Evolutionary conservation across 2,329 filamentous ascomycete genomes (phyloP).

Genomic region (Diaporthe destruens): DNA sequence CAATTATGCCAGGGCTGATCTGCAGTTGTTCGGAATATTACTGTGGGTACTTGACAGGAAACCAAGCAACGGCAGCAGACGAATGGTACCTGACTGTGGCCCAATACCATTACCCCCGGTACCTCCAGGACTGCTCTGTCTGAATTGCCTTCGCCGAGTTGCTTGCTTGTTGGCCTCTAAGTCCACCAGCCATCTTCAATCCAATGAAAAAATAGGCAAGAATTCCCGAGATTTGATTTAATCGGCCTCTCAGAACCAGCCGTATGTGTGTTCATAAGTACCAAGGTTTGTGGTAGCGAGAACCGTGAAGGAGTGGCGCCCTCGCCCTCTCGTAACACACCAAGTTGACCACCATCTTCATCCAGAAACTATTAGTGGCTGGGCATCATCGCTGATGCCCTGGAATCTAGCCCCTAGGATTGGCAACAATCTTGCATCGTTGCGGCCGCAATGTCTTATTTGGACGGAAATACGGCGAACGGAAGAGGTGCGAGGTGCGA

Average conservation of each 20-base stretch:
- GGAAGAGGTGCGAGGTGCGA: background rate
- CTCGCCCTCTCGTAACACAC: background rate
- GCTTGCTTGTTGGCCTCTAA: background rate
- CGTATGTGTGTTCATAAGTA: background rate
- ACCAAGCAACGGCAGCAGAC: background rate
- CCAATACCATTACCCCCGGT: background rate
- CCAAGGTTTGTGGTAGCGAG: background rate
- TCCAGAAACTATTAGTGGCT: background rate
- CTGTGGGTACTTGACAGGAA: background rate
- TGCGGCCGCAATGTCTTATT: background rate
- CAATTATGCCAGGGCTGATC: slow-evolving; percentile 16
- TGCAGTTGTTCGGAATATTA: background rate
- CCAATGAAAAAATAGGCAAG: background rate
- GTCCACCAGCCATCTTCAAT: no score
- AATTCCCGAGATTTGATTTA: background rate
- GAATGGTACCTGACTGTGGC: background rate
- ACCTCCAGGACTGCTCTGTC: no score
- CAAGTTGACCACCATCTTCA: background rate
- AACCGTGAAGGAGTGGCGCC: background rate
- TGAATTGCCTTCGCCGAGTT: background rate
- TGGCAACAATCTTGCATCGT: background rate
- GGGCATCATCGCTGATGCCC: background rate
- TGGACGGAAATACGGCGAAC: background rate
- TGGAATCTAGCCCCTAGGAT: background rate
- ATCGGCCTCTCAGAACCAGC: background rate